These are phyloP conservation scores for Forsythia viridissima DNA, from an alignment of 257 asterid species.

Conservation along the genomic window DNA sequence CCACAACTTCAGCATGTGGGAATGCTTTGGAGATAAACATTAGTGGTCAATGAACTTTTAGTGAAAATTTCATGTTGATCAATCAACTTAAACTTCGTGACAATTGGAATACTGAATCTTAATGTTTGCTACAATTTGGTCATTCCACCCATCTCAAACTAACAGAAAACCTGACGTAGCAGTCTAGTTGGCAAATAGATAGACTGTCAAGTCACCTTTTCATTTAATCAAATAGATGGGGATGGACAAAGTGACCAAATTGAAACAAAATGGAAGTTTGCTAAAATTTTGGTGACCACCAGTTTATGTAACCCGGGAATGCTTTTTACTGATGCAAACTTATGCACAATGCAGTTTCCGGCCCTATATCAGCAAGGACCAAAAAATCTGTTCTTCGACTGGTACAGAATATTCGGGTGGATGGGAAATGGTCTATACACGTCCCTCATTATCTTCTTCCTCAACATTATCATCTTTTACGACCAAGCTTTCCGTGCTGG, in stretches of 20 bases:
- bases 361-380: conserved; percentile 98
- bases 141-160: background rate
- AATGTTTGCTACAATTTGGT: background rate
- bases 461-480: conserved; percentile 67
- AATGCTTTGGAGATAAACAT: background rate
- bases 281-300: background rate
- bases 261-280: background rate
- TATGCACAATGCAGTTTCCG: conserved; percentile 67
- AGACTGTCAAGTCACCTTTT: too few species aligned
- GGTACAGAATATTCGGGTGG: conserved; percentile 92
- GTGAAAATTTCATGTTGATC: background rate
- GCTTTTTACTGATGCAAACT: conserved; percentile 15
- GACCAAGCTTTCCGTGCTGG: conserved; percentile 83
- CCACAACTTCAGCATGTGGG: background rate
- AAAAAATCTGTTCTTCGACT: conserved; percentile 80
- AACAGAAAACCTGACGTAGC: too few species aligned
- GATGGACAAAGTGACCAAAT: background rate
- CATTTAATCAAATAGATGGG: background rate
- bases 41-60: background rate
- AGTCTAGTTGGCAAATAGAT: too few species aligned
- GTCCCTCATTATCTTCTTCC: conserved; percentile 74
- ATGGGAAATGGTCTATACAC: conserved; percentile 86
- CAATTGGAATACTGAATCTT: background rate
- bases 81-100: background rate
- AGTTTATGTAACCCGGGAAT: background rate